Evolutionary conservation across 2,329 filamentous ascomycete species (phyloP), one percentile per base, ranked within the genome.

Genomic region (Fusarium sp.): DNA sequence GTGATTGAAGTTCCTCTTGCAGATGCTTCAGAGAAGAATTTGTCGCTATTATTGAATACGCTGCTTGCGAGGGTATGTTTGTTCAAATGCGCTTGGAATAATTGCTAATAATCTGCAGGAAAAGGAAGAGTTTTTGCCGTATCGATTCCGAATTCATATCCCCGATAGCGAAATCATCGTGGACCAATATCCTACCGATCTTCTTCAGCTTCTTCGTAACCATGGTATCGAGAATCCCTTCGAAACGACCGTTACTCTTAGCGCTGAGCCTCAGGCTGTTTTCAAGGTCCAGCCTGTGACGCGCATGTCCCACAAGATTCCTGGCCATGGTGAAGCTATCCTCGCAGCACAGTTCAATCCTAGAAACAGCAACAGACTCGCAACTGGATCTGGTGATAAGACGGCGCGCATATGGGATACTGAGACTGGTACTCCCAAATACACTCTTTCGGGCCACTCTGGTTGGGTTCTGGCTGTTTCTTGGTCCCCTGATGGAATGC

Each of bases 391-490:
- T 66, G 96, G 96, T 48, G 96, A 99, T 77, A 92, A 92, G 73
- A 98, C 94, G 3, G 95, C 94, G 1, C 85, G 95, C 60, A 91
- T 98, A 82, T 98, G 94, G 94, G 94, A 99, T 76, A 94, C 94
- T 51, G 93, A 98, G 75, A 98, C 94, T 0, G 94, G 94, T 49
- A 98, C 94, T 13, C 94, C 94, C 0, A 88, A 93, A 66, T 88
- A 92, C 79, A 98, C 94, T 0, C 82, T 98, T 51, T 92, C 93
- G 74, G 94, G 94, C 1, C 96, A 98, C 79, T 91, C 91, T 4
- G 92, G 72, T 12, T 98, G 94, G 94, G 94, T 98, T 6, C 81
- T 98, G 59, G 93, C 90, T 3, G 93, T 97, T 6, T 89, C 90
- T 57, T 98, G 93, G 89, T 94, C 92, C 16, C 94, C 94, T 0